phyloP scores from a whole-genome alignment of 108 stramenopile genomes.

The Nitzschia palea region DNA sequence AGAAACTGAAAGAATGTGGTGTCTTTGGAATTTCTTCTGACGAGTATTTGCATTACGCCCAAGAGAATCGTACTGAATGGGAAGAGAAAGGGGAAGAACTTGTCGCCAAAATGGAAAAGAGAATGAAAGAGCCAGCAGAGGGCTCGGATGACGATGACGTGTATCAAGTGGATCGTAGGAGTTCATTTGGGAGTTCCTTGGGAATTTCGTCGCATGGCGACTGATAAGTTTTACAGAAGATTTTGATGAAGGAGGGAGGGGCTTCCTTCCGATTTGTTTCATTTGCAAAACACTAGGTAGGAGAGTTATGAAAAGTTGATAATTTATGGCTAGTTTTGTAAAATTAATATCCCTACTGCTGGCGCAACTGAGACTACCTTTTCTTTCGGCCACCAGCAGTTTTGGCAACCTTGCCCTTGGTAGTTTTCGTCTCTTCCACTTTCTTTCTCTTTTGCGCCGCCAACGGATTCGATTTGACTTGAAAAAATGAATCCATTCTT shows the following conservation, averaged over 20 bases:
- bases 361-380: constrained; percentile 12
- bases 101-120: not conserved
- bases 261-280: too few species aligned
- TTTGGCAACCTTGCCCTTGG: constrained; percentile 46
- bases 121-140: not conserved
- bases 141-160: too few species aligned
- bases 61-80: constrained; percentile 9
- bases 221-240: too few species aligned
- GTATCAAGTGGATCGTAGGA: too few species aligned
- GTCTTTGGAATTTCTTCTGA: constrained; percentile 11
- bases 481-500: constrained; percentile 93
- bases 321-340: too few species aligned
- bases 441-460: constrained; percentile 57
- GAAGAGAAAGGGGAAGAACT: constrained; percentile 1
- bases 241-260: too few species aligned
- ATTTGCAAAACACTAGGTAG: too few species aligned
- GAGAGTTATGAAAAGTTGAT: too few species aligned
- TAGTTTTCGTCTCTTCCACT: constrained; percentile 36
- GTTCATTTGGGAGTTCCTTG: too few species aligned
- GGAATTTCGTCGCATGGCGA: too few species aligned
- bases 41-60: constrained; percentile 14
- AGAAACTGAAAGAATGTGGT: constrained; percentile 3
- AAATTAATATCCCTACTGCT: too few species aligned
- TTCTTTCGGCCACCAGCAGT: constrained; percentile 24
- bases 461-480: constrained; percentile 50